Evolutionary conservation across 1,284 basidiomycete species (phyloP), one percentile per base, ranked within the genome.

Genomic region (Anthracocystis setariae): DNA sequence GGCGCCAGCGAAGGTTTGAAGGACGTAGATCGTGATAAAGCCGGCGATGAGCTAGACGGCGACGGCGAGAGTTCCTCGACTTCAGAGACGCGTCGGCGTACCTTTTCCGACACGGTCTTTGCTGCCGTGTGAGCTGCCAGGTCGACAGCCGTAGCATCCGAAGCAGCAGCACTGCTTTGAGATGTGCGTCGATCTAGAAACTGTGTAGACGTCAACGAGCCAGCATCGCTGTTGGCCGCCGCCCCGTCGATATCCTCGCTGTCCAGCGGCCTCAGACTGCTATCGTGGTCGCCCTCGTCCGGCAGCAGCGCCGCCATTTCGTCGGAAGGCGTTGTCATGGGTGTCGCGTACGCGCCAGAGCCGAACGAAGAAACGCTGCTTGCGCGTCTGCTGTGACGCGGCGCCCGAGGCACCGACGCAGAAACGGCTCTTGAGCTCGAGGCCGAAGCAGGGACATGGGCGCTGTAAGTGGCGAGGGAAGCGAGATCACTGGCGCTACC

Each of bases 361-460:
- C 72, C 74, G 24, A 72, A 60, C 8, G 70, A 73, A 1, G 74
- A 76, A 3, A 66, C 64, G 39, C 66, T 70, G 49, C 64, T 68
- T 12, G 74, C 66, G 7, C 74, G 52, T 44, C 71, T 40, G 42
- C 61, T 61, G 48, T 67, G 71, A 32, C 49, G 63, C 4, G 62
- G 67, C 32, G 53, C 39, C 37, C 44, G 57, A n/a, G 57, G 46
- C 15, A 57, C 21, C 0, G 53, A 48, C 20, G 40, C 40, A 10
- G 62, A 65, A 3, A 56, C 58, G 7, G 53, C 52, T 17, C 58
- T 44, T 5, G 67, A 70, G 43, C 54, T 58, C 5, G 53, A 44
- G 0, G 48, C 48, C n/a, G 49, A 24, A 9, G 32, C 40, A 20
- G 48, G 20, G 0, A 27, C 49, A 18, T 37, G 58, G 55, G 33